Conservation (phyloP, 1,284 basidiomycete species). For the Leccinum cinnamomeum region DNA sequence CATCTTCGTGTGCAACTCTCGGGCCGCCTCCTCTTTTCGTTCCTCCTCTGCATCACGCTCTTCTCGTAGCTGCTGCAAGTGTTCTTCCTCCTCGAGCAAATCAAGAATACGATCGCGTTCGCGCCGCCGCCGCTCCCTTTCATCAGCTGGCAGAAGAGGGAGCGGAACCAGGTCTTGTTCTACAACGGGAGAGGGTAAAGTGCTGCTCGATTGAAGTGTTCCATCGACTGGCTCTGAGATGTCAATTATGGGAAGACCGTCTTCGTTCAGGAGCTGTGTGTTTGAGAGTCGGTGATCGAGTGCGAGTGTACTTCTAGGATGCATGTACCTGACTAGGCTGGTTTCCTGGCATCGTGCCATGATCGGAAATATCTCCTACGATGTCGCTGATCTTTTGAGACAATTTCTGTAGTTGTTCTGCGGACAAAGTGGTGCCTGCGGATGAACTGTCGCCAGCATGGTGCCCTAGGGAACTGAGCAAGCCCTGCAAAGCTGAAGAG, state of each 20-base stretch:
- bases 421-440: conserved; percentile 38
- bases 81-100: conserved; percentile 69
- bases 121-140: conserved; percentile 48
- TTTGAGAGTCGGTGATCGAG: conserved; percentile 21
- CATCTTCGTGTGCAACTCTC: conserved; percentile 74
- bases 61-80: conserved; percentile 41
- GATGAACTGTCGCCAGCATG: conserved; percentile 35
- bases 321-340: conserved; percentile 62
- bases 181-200: conserved; percentile 14
- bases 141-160: conserved; percentile 45
- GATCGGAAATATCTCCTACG: conserved; percentile 48
- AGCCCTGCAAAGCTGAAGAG: conserved; percentile 49
- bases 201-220: conserved; percentile 18
- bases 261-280: conserved; percentile 64
- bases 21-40: conserved; percentile 47
- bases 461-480: conserved; percentile 50
- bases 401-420: conserved; percentile 52
- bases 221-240: conserved; percentile 59
- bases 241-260: conserved; percentile 75
- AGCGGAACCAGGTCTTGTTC: conserved; percentile 50
- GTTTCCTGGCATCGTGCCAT: conserved; percentile 41
- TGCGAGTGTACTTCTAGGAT: conserved; percentile 15
- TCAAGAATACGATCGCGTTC: conserved; percentile 67
- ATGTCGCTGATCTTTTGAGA: conserved; percentile 62
- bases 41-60: conserved; percentile 43